A percentile compares a stretch with the other conserved stretches of the same genome.
Conservation (phyloP, 208 protist species). For the Crithidia bombi region DNA sequence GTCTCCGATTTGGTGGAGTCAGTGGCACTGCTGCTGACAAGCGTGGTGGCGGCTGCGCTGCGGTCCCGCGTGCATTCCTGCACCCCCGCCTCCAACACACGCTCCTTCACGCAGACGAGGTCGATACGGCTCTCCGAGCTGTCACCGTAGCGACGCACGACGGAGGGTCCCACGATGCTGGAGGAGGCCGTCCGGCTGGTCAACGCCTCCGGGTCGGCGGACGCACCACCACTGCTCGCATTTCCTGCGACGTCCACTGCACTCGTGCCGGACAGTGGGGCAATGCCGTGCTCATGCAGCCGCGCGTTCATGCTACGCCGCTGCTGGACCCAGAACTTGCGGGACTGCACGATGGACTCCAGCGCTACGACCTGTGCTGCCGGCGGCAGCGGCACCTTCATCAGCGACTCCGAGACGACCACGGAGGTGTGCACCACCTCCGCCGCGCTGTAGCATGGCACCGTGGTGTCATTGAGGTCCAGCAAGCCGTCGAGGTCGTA, state of each 20-base stretch:
- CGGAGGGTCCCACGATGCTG: conserved; percentile 1
- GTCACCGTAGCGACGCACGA: conserved; percentile 49
- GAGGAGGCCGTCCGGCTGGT: neutral
- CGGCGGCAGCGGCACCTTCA: conserved; percentile 57
- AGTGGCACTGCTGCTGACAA: conserved; percentile 5
- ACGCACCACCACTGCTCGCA: neutral
- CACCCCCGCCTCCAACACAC: conserved; percentile 52
- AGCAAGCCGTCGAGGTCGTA: conserved; percentile 81
- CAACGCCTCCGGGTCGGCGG: too few species aligned
- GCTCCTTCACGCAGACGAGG: conserved; percentile 53
- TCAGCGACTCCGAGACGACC: conserved; percentile 60
- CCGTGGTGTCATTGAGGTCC: conserved; percentile 56
- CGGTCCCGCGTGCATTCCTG: conserved; percentile 54
- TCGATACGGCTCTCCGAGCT: conserved; percentile 62
- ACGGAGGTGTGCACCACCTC: conserved; percentile 59
- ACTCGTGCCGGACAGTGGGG: neutral
- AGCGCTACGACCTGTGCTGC: conserved; percentile 59
- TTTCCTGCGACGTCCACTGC: neutral
- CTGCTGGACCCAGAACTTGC: conserved; percentile 41
- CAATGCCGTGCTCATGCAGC: conserved; percentile 22
- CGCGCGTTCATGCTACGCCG: conserved; percentile 20
- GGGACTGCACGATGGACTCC: conserved; percentile 66
- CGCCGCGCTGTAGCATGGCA: conserved; percentile 84
- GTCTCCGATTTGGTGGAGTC: neutral
- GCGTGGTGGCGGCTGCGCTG: conserved; percentile 35